Percentiles rank a stretch among this genome's conserved stretches.
Evolutionary conservation across 139 green algal species (phyloP).

Genomic region (Chlorella sp.): DNA sequence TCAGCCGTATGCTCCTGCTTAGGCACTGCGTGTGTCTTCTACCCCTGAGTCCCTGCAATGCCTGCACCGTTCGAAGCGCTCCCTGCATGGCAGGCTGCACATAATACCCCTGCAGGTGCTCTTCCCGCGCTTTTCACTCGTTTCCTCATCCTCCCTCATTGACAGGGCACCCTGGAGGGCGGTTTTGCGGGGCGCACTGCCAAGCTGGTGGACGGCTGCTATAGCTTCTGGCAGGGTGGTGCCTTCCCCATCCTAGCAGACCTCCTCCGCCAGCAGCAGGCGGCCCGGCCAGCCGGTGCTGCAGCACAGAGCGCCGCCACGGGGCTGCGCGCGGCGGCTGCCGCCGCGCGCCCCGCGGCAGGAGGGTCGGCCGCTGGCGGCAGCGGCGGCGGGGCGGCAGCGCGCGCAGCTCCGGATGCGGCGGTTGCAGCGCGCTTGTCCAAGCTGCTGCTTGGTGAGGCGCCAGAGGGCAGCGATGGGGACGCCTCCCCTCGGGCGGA

Average conservation of each 20-base stretch:
- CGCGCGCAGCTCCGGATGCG: not conserved
- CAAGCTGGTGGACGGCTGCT: slow-evolving; percentile 99
- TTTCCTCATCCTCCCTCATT: too few relatives aligned
- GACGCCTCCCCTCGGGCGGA: not conserved
- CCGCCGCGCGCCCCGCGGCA: not conserved
- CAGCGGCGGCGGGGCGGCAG: not conserved
- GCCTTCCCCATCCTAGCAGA: slow-evolving; percentile 82
- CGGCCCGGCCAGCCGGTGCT: not conserved
- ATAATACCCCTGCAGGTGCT: too few relatives aligned
- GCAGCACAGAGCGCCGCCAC: not conserved
- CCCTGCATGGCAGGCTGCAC: too few relatives aligned
- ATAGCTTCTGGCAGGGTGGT: slow-evolving; percentile 96
- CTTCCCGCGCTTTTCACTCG: too few relatives aligned
- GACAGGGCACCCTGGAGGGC: slow-evolving; percentile 89
- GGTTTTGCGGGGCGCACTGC: slow-evolving; percentile 98
- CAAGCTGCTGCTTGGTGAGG: not conserved
- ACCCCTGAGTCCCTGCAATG: not conserved
- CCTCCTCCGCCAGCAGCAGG: not conserved
- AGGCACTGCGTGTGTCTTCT: too few relatives aligned
- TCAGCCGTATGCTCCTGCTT: not conserved
- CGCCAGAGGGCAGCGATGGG: not conserved
- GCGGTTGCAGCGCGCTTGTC: not conserved
- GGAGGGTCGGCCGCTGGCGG: not conserved
- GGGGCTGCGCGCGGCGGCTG: too few relatives aligned
- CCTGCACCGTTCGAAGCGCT: too few relatives aligned